Evolutionary conservation across 1,284 basidiomycete genomes (phyloP).

Genomic region (Trametes pubescens): DNA sequence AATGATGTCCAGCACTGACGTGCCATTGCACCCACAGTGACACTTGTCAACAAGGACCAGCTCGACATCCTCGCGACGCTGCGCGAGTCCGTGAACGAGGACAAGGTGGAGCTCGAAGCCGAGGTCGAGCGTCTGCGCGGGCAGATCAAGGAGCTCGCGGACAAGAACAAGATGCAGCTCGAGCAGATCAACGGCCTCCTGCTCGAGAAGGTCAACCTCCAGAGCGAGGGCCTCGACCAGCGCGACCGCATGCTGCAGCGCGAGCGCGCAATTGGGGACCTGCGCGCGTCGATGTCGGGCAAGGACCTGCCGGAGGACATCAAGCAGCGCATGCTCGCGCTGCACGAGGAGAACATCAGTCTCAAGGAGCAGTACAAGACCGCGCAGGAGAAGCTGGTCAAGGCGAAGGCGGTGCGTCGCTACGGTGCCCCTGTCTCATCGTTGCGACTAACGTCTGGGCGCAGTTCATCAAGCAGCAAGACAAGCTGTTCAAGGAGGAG

Average conservation of each 20-base stretch:
- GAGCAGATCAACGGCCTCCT: constrained; percentile 90
- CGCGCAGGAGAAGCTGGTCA: constrained; percentile 79
- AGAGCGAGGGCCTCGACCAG: constrained; percentile 87
- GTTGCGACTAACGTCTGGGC: constrained; percentile 20
- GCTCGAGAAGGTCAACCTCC: constrained; percentile 91
- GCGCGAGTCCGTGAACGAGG: constrained; percentile 88
- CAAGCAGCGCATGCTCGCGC: constrained; percentile 75
- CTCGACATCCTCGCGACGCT: constrained; percentile 84
- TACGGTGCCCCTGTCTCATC: not conserved
- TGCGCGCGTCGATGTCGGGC: constrained; percentile 76
- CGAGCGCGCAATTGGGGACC: constrained; percentile 81
- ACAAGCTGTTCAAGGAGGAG: constrained; percentile 86
- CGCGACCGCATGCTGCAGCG: constrained; percentile 85
- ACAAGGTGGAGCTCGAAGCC: constrained; percentile 79
- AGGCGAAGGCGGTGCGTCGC: constrained; percentile 74
- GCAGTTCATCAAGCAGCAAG: constrained; percentile 92
- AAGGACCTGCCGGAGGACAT: constrained; percentile 84
- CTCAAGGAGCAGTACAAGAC: constrained; percentile 79
- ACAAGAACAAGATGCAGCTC: constrained; percentile 91
- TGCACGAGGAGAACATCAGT: constrained; percentile 81
- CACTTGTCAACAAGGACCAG: constrained; percentile 86
- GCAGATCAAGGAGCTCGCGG: constrained; percentile 76
- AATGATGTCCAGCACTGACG: constrained; percentile 1
- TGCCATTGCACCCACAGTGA: constrained; percentile 57
- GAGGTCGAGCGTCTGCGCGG: constrained; percentile 72